These are phyloP conservation scores for Camellia oleifera DNA, from an alignment of 179 eudicot species.

Conservation along the genomic window DNA sequence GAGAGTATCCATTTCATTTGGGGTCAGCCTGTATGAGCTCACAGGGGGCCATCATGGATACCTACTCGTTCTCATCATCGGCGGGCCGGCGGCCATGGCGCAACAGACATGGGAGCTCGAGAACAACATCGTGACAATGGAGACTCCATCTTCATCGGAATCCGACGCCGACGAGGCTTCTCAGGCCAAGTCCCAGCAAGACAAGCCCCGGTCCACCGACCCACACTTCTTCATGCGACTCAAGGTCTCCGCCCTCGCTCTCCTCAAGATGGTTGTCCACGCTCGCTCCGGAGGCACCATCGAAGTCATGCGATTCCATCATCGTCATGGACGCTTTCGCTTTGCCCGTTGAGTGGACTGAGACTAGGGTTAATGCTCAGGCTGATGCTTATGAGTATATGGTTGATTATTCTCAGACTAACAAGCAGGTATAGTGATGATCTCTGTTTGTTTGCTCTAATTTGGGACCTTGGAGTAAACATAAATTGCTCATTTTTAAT, in stretches of 20 bases:
- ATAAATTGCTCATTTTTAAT: background rate
- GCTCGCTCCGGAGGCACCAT: slow-evolving; percentile 93
- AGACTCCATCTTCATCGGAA: slow-evolving; percentile 35
- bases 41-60: slow-evolving; percentile 50
- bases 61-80: slow-evolving; percentile 41
- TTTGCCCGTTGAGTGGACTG: slow-evolving; percentile 94
- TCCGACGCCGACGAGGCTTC: slow-evolving; percentile 74
- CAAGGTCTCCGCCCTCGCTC: slow-evolving; percentile 84
- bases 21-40: too few relatives aligned
- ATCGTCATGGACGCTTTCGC: slow-evolving; percentile 98
- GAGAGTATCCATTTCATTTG: too few relatives aligned
- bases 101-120: slow-evolving; percentile 88
- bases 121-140: slow-evolving; percentile 61
- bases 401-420: slow-evolving; percentile 91
- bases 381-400: slow-evolving; percentile 98
- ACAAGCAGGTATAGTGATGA: slow-evolving; percentile 57
- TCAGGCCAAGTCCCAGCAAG: slow-evolving; percentile 69
- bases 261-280: slow-evolving; percentile 92
- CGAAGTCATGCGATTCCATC: slow-evolving; percentile 86
- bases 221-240: slow-evolving; percentile 93
- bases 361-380: slow-evolving; percentile 98
- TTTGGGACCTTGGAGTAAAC: background rate
- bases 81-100: slow-evolving; percentile 46
- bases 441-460: too few relatives aligned
- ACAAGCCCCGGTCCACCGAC: slow-evolving; percentile 77